These are phyloP conservation scores for Teunomyces lycoperdinae DNA, from an alignment of 805 yeast genomes.

Conservation along the genomic window DNA sequence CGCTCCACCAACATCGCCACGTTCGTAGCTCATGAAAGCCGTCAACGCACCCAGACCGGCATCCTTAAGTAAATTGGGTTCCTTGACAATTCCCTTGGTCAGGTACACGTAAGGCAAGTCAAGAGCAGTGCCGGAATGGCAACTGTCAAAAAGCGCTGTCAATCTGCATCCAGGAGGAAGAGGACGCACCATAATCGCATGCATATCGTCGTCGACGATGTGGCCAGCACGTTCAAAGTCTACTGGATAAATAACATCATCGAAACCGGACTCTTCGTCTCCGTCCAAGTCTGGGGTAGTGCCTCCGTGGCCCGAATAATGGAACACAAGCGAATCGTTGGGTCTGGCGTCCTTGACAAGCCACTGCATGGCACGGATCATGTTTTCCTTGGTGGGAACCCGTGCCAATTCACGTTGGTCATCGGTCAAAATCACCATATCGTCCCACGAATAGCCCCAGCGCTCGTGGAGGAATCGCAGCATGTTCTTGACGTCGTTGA, in stretches of 20 bases:
- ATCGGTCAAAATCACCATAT: conserved; percentile 38
- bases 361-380: conserved; percentile 40
- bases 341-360: conserved; percentile 36
- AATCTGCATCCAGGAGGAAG: conserved; percentile 37
- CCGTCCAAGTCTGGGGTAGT: conserved; percentile 34
- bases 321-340: conserved; percentile 38
- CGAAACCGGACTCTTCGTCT: conserved; percentile 36
- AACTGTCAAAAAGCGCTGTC: conserved; percentile 38
- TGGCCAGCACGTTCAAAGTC: conserved; percentile 33
- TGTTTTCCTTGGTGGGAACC: conserved; percentile 33
- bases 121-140: conserved; percentile 41
- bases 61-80: conserved; percentile 35
- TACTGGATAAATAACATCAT: conserved; percentile 37
- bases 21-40: conserved; percentile 30
- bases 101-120: conserved; percentile 40
- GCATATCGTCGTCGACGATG: conserved; percentile 39
- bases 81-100: conserved; percentile 40
- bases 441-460: conserved; percentile 34
- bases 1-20: conserved; percentile 39
- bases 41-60: conserved; percentile 34
- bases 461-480: conserved; percentile 25
- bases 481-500: conserved; percentile 40
- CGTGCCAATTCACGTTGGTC: conserved; percentile 31
- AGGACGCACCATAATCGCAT: conserved; percentile 35
- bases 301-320: conserved; percentile 42